phyloP scores from a whole-genome alignment of 2,329 filamentous ascomycete genomes.

The Colletotrichum higginsianum region DNA sequence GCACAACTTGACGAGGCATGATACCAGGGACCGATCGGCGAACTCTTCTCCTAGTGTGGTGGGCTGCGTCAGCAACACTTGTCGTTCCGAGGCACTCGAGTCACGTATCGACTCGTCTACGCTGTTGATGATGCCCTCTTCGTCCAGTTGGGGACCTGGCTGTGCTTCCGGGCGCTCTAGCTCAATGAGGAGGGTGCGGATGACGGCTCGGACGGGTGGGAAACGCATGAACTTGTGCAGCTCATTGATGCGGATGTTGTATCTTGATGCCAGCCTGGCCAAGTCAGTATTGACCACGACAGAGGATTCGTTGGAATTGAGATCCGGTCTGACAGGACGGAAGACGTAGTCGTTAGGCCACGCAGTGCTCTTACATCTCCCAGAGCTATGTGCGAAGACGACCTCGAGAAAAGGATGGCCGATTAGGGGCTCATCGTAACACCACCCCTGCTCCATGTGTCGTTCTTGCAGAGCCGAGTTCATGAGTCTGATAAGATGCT shows the following conservation, averaged over 20 bases:
- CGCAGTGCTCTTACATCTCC: not conserved
- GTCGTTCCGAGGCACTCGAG: slow-evolving; percentile 9
- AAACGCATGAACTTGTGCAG: slow-evolving; percentile 38
- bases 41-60: slow-evolving; percentile 11
- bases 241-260: slow-evolving; percentile 17
- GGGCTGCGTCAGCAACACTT: slow-evolving; percentile 9
- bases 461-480: slow-evolving; percentile 34
- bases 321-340: not conserved
- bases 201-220: slow-evolving; percentile 20
- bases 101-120: slow-evolving; percentile 1
- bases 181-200: slow-evolving; percentile 39
- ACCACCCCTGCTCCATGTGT: slow-evolving; percentile 16
- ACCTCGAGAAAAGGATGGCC: slow-evolving; percentile 10
- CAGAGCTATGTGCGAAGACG: not conserved
- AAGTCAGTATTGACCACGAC: slow-evolving; percentile 28
- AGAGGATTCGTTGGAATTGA: not conserved
- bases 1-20: slow-evolving; percentile 35
- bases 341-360: slow-evolving; percentile 34
- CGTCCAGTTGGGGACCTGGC: slow-evolving; percentile 6
- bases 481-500: slow-evolving; percentile 24
- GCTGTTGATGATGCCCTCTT: slow-evolving; percentile 5
- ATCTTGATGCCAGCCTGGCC: slow-evolving; percentile 11
- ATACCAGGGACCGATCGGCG: slow-evolving; percentile 22
- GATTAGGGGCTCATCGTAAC: slow-evolving; percentile 19
- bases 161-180: slow-evolving; percentile 34